phyloP scores from a whole-genome alignment of 169 alveolate genomes.

The Plasmodium blacklocki region DNA sequence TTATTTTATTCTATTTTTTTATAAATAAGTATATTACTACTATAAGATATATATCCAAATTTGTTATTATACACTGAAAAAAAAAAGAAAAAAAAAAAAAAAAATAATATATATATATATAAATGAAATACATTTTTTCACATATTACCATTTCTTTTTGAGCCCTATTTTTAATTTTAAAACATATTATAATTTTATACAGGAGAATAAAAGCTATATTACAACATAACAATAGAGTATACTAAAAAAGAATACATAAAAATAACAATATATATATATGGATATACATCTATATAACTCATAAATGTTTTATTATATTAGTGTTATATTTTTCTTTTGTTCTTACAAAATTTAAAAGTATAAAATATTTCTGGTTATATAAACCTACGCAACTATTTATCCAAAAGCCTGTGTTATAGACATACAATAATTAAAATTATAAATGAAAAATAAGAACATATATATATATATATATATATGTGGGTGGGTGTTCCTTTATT shows the following conservation, averaged over 20 bases:
- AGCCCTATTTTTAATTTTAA: slow-evolving; percentile 1
- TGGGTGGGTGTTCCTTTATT: neutral
- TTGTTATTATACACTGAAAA: slow-evolving; percentile 41
- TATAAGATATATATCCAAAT: slow-evolving; percentile 32
- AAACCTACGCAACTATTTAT: slow-evolving; percentile 90
- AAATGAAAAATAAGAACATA: neutral
- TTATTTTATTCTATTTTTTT: slow-evolving; percentile 1
- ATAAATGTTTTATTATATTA: neutral
- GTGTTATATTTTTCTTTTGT: slow-evolving; percentile 4
- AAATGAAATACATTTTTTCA: neutral
- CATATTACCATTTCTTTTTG: slow-evolving; percentile 18
- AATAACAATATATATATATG: neutral
- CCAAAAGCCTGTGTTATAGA: slow-evolving; percentile 80
- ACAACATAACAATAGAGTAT: slow-evolving; percentile 37
- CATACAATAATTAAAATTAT: neutral
- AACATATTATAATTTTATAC: slow-evolving; percentile 38
- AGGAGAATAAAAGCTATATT: slow-evolving; percentile 24
- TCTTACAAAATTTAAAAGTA: slow-evolving; percentile 65
- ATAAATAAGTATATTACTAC: slow-evolving; percentile 4
- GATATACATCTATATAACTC: neutral
- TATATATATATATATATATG: neutral
- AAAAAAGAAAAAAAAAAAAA: no score
- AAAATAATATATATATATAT: neutral
- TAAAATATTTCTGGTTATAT: slow-evolving; percentile 90
- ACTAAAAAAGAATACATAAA: slow-evolving; percentile 34